These are phyloP conservation scores for Aspergillus nidulans DNA, from an alignment of 495 filamentous ascomycete species.

Conservation along the genomic window DNA sequence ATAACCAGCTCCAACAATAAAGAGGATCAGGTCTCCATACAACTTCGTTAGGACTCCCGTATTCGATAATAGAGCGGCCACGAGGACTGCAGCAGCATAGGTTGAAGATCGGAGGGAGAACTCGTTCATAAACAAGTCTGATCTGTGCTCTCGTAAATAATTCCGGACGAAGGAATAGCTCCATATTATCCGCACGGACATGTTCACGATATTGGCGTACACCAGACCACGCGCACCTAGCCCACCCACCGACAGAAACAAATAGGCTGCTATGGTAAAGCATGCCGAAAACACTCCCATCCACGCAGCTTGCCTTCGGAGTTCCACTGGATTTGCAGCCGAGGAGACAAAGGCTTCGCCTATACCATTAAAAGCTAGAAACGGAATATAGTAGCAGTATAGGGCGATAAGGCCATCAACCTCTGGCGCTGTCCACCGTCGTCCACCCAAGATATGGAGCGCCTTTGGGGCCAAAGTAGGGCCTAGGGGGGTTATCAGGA, in stretches of 20 bases:
- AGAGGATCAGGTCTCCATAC: slow-evolving; percentile 47
- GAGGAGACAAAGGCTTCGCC: slow-evolving; percentile 88
- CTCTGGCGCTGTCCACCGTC: slow-evolving; percentile 59
- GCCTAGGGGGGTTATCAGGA: slow-evolving; percentile 61
- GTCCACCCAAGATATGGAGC: slow-evolving; percentile 68
- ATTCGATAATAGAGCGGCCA: slow-evolving; percentile 26
- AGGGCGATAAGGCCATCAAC: slow-evolving; percentile 66
- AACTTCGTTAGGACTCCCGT: slow-evolving; percentile 26
- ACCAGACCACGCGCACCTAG: slow-evolving; percentile 78
- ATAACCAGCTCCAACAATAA: slow-evolving; percentile 49
- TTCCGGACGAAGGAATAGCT: slow-evolving; percentile 63
- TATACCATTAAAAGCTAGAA: slow-evolving; percentile 88
- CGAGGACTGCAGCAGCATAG: slow-evolving; percentile 30
- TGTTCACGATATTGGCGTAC: slow-evolving; percentile 78
- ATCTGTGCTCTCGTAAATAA: slow-evolving; percentile 49
- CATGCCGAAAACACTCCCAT: slow-evolving; percentile 73
- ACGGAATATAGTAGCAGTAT: slow-evolving; percentile 90
- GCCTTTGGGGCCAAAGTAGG: slow-evolving; percentile 68
- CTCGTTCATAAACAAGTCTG: slow-evolving; percentile 26
- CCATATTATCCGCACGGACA: slow-evolving; percentile 78
- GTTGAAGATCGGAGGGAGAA: slow-evolving; percentile 26
- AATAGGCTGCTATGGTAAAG: slow-evolving; percentile 66
- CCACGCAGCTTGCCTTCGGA: slow-evolving; percentile 71
- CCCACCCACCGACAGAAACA: slow-evolving; percentile 60
- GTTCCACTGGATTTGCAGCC: slow-evolving; percentile 64